Percentiles rank a stretch among this genome's conserved stretches.
Conservation (phyloP, 257 asterid species). For the Penstemon davidsonii region DNA sequence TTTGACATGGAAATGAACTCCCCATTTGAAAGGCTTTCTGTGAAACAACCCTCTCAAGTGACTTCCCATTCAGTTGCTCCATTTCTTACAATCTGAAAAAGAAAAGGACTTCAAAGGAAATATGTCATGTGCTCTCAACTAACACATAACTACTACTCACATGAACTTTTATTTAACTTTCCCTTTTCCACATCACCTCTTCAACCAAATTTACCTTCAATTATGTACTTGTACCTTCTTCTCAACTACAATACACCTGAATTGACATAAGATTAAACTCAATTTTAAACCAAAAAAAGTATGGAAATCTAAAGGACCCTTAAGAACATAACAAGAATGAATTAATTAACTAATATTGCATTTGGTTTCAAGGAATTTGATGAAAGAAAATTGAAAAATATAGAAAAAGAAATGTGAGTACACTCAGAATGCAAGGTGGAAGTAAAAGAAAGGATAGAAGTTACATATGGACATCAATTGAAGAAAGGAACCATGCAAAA, state of each 20-base stretch:
- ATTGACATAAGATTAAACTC: constrained; percentile 7
- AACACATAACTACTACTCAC: constrained; percentile 50
- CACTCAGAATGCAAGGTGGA: constrained; percentile 21
- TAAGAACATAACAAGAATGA: constrained; percentile 9
- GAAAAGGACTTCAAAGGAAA: constrained; percentile 5
- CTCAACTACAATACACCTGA: constrained; percentile 24
- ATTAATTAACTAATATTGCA: background rate
- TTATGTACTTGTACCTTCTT: background rate
- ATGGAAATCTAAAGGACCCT: background rate
- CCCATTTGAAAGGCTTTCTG: constrained; percentile 75
- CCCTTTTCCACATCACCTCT: constrained; percentile 12
- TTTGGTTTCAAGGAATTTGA: background rate
- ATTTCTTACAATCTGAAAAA: constrained; percentile 29
- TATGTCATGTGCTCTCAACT: constrained; percentile 38
- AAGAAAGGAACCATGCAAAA: constrained; percentile 42
- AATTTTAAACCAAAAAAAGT: background rate
- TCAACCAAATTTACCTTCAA: constrained; percentile 24
- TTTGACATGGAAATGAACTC: constrained; percentile 73
- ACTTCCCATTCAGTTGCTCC: constrained; percentile 59
- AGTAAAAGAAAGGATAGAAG: constrained; percentile 22
- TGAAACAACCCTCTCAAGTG: constrained; percentile 78
- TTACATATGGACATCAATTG: constrained; percentile 31
- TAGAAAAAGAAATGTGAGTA: background rate
- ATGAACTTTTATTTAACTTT: constrained; percentile 36
- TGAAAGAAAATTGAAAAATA: background rate